A percentile compares a stretch with the other conserved stretches of the same genome.
Conservation (phyloP, 345 rosid species). For the Hibiscus trionum region DNA sequence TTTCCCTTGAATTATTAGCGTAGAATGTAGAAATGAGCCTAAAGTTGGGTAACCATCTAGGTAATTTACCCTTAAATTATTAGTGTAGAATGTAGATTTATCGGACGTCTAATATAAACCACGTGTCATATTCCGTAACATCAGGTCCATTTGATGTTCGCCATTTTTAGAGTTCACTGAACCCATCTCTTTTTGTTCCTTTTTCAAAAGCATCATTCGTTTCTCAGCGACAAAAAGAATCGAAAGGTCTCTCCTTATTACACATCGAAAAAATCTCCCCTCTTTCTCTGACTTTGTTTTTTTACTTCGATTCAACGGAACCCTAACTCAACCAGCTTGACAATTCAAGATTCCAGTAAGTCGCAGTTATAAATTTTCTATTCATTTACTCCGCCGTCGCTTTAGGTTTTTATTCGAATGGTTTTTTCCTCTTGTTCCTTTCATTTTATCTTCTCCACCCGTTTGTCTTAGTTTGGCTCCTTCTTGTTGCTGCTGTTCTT, state of each 20-base stretch:
- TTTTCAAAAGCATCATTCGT: constrained; percentile 14
- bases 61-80: too few relatives aligned
- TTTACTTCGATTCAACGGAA: constrained; percentile 47
- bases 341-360: constrained; percentile 44
- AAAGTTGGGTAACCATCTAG: too few relatives aligned
- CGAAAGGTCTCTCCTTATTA: background rate
- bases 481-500: constrained; percentile 7
- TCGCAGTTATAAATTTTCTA: background rate
- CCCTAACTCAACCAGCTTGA: constrained; percentile 60
- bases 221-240: constrained; percentile 15
- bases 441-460: background rate
- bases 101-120: background rate
- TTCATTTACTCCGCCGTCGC: constrained; percentile 2
- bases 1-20: too few relatives aligned
- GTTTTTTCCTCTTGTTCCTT: background rate
- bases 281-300: background rate
- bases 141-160: background rate
- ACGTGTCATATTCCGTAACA: background rate
- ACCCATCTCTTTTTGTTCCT: background rate
- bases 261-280: constrained; percentile 1
- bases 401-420: constrained; percentile 1
- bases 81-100: background rate
- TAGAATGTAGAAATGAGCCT: too few relatives aligned
- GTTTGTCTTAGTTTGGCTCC: background rate
- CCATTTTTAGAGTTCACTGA: constrained; percentile 2